phyloP scores from a whole-genome alignment of 2,329 filamentous ascomycete species.

The Alternaria atra region DNA sequence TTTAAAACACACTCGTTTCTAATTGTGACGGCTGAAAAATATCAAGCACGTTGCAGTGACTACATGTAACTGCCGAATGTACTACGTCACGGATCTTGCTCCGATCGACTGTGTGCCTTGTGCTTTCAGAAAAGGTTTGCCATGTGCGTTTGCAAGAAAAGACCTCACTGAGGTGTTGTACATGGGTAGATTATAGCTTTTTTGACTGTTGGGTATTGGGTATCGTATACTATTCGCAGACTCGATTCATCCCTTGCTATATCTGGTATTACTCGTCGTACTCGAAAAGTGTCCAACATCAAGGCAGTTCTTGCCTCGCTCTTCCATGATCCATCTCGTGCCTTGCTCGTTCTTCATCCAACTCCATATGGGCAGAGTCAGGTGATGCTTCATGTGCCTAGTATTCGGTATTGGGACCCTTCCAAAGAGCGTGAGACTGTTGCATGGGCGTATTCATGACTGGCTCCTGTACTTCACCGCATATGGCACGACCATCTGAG shows the following conservation, averaged over 20 bases:
- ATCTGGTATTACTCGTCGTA: no score
- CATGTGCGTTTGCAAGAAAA: no score
- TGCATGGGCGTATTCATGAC: no score
- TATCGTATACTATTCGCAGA: no score
- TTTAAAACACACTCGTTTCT: neutral
- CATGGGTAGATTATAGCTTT: no score
- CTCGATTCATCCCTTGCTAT: no score
- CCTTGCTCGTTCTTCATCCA: neutral
- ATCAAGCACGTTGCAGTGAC: no score
- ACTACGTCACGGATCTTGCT: no score
- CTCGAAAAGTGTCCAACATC: neutral
- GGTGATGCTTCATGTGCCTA: neutral
- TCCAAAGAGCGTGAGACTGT: neutral
- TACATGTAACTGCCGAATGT: no score
- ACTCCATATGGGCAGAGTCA: neutral
- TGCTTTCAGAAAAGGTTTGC: no score
- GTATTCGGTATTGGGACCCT: neutral
- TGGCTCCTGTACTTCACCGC: neutral
- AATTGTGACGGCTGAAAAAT: neutral
- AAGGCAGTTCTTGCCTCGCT: neutral
- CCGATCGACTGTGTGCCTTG: no score
- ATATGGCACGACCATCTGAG: neutral
- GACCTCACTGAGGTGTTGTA: neutral
- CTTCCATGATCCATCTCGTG: slow-evolving; percentile 1
- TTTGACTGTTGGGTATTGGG: no score